These are phyloP conservation scores for Fusarium humuli DNA, from an alignment of 2,329 filamentous ascomycete genomes.

Conservation along the genomic window DNA sequence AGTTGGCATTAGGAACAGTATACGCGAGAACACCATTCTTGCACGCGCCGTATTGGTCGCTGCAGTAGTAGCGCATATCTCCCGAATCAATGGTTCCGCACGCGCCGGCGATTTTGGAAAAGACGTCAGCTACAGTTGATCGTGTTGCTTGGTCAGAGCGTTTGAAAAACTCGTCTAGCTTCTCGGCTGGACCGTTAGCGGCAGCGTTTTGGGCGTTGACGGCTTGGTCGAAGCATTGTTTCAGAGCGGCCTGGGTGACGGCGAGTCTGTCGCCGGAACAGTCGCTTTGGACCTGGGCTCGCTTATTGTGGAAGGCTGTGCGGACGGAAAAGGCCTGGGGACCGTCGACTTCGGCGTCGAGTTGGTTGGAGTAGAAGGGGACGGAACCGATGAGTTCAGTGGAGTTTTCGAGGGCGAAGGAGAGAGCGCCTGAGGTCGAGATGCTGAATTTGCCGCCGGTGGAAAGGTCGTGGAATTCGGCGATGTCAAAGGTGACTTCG, in stretches of 20 bases:
- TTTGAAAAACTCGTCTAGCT: constrained; percentile 73
- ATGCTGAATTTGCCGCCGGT: constrained; percentile 67
- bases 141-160: constrained; percentile 59
- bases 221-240: constrained; percentile 66
- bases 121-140: constrained; percentile 63
- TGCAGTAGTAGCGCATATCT: constrained; percentile 67
- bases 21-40: constrained; percentile 66
- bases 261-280: constrained; percentile 63
- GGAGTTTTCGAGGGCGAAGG: constrained; percentile 63
- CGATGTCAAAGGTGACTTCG: constrained; percentile 65
- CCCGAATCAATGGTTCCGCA: constrained; percentile 63
- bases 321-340: constrained; percentile 62
- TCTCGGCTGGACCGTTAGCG: constrained; percentile 59
- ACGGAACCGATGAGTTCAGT: constrained; percentile 67
- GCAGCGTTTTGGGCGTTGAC: constrained; percentile 64
- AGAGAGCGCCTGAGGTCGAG: constrained; percentile 66
- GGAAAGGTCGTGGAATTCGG: constrained; percentile 65
- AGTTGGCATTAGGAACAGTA: constrained; percentile 64
- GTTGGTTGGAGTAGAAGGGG: constrained; percentile 68
- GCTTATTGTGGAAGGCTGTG: constrained; percentile 62
- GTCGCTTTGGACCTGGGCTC: constrained; percentile 63
- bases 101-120: constrained; percentile 64
- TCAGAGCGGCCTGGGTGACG: constrained; percentile 62
- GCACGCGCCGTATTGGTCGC: constrained; percentile 67
- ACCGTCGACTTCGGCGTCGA: constrained; percentile 69